Conservation (phyloP, 2,329 filamentous ascomycete species). For the Hypoxylon sp. region DNA sequence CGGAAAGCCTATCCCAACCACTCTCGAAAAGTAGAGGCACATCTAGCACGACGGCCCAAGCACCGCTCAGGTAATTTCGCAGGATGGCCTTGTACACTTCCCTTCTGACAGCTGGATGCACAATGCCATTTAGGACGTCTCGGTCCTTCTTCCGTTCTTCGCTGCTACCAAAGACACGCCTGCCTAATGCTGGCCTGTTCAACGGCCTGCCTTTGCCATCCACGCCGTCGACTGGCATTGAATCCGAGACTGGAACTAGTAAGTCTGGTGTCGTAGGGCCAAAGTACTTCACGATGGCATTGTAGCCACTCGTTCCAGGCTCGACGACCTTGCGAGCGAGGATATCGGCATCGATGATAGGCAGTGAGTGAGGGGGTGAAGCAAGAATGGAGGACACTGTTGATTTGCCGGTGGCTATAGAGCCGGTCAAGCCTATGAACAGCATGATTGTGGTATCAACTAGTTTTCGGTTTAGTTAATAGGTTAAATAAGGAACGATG, state of each 20-base stretch:
- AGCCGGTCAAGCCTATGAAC: conserved; percentile 94
- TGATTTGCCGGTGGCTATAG: conserved; percentile 98
- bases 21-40: conserved; percentile 93
- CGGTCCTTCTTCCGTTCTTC: conserved; percentile 80
- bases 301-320: conserved; percentile 88
- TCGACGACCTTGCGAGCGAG: conserved; percentile 95
- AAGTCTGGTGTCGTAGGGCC: conserved; percentile 87
- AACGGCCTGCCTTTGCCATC: conserved; percentile 78
- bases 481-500: background rate
- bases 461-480: too few relatives aligned
- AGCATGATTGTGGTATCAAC: conserved; percentile 73
- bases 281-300: conserved; percentile 86
- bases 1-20: conserved; percentile 87
- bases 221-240: conserved; percentile 68
- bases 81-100: conserved; percentile 85
- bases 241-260: conserved; percentile 72
- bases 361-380: conserved; percentile 84
- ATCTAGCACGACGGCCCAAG: conserved; percentile 93
- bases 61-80: conserved; percentile 79
- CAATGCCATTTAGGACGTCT: conserved; percentile 85
- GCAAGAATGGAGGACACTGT: conserved; percentile 90
- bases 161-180: conserved; percentile 86
- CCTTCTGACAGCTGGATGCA: conserved; percentile 89
- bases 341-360: conserved; percentile 93
- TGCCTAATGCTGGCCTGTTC: conserved; percentile 87